Evolutionary conservation across 1,139 yeast genomes (phyloP).

Genomic region (Kodamaea sp.): DNA sequence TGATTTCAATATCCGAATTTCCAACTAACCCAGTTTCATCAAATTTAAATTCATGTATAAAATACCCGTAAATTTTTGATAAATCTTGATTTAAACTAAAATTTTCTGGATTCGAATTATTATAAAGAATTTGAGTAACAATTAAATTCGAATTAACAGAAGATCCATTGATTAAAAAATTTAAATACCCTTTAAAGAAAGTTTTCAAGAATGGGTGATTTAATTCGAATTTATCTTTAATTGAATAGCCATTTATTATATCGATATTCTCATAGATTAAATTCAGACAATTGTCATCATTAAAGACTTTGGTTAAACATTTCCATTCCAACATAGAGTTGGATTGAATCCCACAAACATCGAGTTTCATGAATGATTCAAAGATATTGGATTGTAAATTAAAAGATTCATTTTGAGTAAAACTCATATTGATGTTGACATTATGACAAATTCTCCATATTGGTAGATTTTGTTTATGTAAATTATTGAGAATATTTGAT

Average conservation of each 20-base stretch:
- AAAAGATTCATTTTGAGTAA: slow-evolving; percentile 11
- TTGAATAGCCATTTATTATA: slow-evolving; percentile 34
- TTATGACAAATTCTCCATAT: slow-evolving; percentile 13
- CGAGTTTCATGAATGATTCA: slow-evolving; percentile 28
- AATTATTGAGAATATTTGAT: slow-evolving; percentile 5
- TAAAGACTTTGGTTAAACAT: slow-evolving; percentile 30
- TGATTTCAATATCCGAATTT: slow-evolving; percentile 7
- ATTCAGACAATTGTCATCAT: slow-evolving; percentile 13
- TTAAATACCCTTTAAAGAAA: slow-evolving; percentile 41
- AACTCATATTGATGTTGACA: slow-evolving; percentile 10
- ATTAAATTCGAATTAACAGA: slow-evolving; percentile 22
- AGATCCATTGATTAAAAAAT: slow-evolving; percentile 36
- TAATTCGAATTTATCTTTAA: slow-evolving; percentile 22
- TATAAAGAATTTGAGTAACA: slow-evolving; percentile 31
- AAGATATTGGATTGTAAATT: slow-evolving; percentile 16
- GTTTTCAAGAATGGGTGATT: slow-evolving; percentile 38
- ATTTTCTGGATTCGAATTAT: slow-evolving; percentile 10
- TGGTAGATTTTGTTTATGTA: slow-evolving; percentile 10
- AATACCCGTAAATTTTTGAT: slow-evolving; percentile 23
- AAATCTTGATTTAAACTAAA: slow-evolving; percentile 6
- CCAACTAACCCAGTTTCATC: slow-evolving; percentile 10
- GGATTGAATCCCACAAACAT: slow-evolving; percentile 10
- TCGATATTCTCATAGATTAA: slow-evolving; percentile 29
- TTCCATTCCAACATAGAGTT: slow-evolving; percentile 31
- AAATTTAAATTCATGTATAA: slow-evolving; percentile 27